Conservation (phyloP, 2,329 filamentous ascomycete species). For the Fusarium phyllophilum region DNA sequence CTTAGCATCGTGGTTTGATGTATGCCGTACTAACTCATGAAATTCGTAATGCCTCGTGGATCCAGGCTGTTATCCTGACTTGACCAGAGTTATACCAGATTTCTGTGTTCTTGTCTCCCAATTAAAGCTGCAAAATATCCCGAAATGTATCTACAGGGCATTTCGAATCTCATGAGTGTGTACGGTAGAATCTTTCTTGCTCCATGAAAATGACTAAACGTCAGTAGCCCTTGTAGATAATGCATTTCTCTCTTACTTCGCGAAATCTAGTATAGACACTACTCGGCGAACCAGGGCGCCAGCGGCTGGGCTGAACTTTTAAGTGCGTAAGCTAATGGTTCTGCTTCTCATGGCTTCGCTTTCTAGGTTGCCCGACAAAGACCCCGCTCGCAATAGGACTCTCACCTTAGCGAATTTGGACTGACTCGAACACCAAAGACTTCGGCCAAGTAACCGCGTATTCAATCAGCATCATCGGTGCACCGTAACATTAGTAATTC, state of each 20-base stretch:
- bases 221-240: accelerated
- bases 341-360: accelerated
- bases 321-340: accelerated
- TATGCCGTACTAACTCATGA: too few relatives aligned
- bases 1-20: too few relatives aligned
- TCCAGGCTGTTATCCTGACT: too few relatives aligned
- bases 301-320: too few relatives aligned
- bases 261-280: neutral
- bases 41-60: too few relatives aligned
- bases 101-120: too few relatives aligned
- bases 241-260: neutral
- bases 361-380: neutral
- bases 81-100: too few relatives aligned
- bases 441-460: accelerated
- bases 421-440: neutral
- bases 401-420: too few relatives aligned
- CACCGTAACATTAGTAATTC: neutral
- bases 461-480: neutral
- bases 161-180: too few relatives aligned
- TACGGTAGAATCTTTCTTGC: neutral
- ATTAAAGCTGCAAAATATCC: too few relatives aligned
- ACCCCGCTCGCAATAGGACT: too few relatives aligned
- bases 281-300: accelerated
- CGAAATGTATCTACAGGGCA: too few relatives aligned
- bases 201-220: neutral